phyloP scores from a whole-genome alignment of 495 filamentous ascomycete species.

The Aspergillus panamensis region DNA sequence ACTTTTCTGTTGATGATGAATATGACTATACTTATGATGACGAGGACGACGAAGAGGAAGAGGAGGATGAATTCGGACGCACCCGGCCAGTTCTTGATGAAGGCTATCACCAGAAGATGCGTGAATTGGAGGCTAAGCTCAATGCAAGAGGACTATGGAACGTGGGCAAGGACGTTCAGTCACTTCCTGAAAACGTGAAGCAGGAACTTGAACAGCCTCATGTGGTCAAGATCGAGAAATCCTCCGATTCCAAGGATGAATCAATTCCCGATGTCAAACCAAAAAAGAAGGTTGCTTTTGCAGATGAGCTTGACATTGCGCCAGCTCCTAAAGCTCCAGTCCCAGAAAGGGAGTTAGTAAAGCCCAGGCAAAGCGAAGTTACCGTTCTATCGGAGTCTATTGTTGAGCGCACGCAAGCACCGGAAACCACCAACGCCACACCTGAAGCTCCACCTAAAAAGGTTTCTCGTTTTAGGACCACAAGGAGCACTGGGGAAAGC shows the following conservation, averaged over 20 bases:
- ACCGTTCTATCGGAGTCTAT: conserved; percentile 43
- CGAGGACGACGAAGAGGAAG: conserved; percentile 56
- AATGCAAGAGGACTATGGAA: conserved; percentile 55
- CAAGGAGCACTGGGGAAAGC: conserved; percentile 20
- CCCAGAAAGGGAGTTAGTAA: conserved; percentile 29
- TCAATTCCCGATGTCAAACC: conserved; percentile 31
- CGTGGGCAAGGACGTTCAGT: conserved; percentile 42
- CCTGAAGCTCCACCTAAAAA: conserved; percentile 34
- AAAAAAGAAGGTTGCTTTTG: conserved; percentile 77
- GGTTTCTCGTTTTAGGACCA: conserved; percentile 43
- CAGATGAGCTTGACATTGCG: conserved; percentile 70
- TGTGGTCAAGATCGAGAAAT: conserved; percentile 19
- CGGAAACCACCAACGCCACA: conserved; percentile 17
- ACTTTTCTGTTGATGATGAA: conserved; percentile 56
- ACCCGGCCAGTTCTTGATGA: conserved; percentile 59
- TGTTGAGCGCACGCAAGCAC: conserved; percentile 41
- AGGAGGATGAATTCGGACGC: conserved; percentile 68
- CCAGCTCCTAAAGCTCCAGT: conserved; percentile 33
- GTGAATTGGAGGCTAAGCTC: conserved; percentile 73
- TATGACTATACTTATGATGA: conserved; percentile 46
- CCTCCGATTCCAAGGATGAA: conserved; percentile 8
- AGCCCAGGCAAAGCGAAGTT: conserved; percentile 35
- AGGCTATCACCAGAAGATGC: conserved; percentile 75
- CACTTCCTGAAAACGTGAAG: conserved; percentile 34
- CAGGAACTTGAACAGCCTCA: conserved; percentile 30